Base-by-base conservation (phyloP, 2,329 filamentous ascomycete genomes). In the Arachnopeziza araneosa region DNA sequence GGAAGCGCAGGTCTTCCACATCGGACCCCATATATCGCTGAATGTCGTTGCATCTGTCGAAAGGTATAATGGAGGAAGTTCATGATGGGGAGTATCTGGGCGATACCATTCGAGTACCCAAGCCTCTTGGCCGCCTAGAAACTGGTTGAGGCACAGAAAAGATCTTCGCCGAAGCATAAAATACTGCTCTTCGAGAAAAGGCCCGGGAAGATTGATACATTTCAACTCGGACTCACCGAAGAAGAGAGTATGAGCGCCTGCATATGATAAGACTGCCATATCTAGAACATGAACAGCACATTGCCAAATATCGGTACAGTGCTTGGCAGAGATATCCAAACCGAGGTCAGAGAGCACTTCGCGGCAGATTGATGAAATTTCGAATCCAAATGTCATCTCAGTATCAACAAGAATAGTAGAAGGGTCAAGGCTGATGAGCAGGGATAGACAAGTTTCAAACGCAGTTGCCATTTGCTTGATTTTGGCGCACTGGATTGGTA, bases 1-100 rank as follows among this genome's bases (percentile, higher is more conserved):
- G 21, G 55, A 17, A 48, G 36, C n/a, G 24, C 26, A 60, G 1
- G 54, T 36, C 50, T 61, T 63, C 59, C 62, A 63, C 62, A 63
- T 63, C 24, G 61, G 61, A 7, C 61, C 61, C 61, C 61, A 63
- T 19, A 63, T 60, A 50, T 63, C 61, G 2, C 49, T 57, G 52
- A 63, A 60, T 4, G 61, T 63, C 17, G 24, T 17, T 23, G 61
- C 58, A 26, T 63, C 58, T 17, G 61, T 56, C 19, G 50, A 63
- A 8, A 63, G 44, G 48, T 19, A 60, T 36, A 63, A 54, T 7
- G 19, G 60, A 50, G 55, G 54, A 0, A 26, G 52, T 2, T 61
- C 50, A 1, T 49, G 32, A 3, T 26, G n/a, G 22, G 12, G 19
- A 23, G 44, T 1, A 54, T 52, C 26, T 44, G 57, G 48, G 17